phyloP scores from a whole-genome alignment of 2,329 filamentous ascomycete species.

The Fusarium miscanthi region DNA sequence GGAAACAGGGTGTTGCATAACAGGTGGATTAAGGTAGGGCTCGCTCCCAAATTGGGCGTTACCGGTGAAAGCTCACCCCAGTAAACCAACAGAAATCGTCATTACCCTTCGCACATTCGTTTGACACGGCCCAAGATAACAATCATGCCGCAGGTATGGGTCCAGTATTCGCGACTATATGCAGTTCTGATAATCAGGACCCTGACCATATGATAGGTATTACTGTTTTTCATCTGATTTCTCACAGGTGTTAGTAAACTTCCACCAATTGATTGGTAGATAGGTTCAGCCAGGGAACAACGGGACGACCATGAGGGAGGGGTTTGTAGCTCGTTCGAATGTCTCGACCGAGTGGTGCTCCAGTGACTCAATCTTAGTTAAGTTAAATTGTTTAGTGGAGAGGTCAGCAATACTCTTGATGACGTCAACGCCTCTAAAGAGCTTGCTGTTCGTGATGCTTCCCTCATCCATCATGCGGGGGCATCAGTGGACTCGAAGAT shows the following conservation, averaged over 20 bases:
- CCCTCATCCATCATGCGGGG: slow-evolving; percentile 10
- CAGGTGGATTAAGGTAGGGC: slow-evolving; percentile 27
- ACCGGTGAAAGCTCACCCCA: slow-evolving; percentile 3
- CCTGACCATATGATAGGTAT: slow-evolving; percentile 19
- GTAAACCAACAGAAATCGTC: background rate
- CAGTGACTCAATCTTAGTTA: background rate
- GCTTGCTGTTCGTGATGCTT: slow-evolving; percentile 24
- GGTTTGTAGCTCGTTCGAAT: background rate
- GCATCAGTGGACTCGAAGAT: slow-evolving; percentile 29
- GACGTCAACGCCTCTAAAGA: slow-evolving; percentile 42
- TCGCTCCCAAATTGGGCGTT: slow-evolving; percentile 29
- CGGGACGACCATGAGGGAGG: background rate
- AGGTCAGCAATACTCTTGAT: slow-evolving; percentile 10
- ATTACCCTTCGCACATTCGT: slow-evolving; percentile 8
- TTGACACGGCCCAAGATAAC: slow-evolving; percentile 10
- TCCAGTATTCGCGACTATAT: slow-evolving; percentile 20
- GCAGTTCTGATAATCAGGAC: slow-evolving; percentile 15
- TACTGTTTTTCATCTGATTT: background rate
- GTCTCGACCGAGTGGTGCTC: background rate
- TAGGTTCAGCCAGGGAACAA: background rate
- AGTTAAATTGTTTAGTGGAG: background rate
- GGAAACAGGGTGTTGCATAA: slow-evolving; percentile 17
- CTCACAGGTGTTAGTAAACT: slow-evolving; percentile 14
- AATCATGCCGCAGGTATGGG: slow-evolving; percentile 24
- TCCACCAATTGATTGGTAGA: slow-evolving; percentile 29